Conservation (phyloP, 495 filamentous ascomycete species). For the Penicillium atrosanguineum region DNA sequence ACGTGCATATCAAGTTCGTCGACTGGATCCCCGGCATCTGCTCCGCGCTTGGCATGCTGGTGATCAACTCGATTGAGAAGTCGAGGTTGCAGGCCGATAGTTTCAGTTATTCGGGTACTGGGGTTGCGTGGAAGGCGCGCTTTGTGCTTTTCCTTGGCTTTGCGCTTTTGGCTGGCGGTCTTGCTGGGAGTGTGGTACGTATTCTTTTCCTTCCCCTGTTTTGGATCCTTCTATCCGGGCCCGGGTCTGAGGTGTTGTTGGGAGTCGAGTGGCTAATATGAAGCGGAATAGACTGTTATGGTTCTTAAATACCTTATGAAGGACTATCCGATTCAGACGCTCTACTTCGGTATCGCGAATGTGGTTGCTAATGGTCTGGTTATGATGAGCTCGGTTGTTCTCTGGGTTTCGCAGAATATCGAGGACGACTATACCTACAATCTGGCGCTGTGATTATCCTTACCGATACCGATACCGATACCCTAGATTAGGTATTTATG, state of each 20-base stretch:
- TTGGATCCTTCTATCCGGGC: too few species aligned
- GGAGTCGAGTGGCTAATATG: conserved; percentile 4
- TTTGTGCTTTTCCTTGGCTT: conserved; percentile 96
- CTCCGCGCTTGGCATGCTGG: conserved; percentile 89
- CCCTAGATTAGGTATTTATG: conserved; percentile 2
- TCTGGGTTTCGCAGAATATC: conserved; percentile 98
- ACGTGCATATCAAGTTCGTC: conserved; percentile 89
- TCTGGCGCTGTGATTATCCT: conserved; percentile 63
- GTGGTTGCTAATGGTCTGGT: conserved; percentile 82
- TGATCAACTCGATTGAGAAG: conserved; percentile 99
- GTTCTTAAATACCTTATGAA: conserved; percentile 89
- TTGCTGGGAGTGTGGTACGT: conserved; percentile 80
- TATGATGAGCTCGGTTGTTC: conserved; percentile 83
- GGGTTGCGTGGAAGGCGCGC: conserved; percentile 94
- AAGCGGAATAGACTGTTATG: conserved; percentile 69
- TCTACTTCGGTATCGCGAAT: conserved; percentile 93
- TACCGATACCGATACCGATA: too few species aligned
- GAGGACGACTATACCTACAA: conserved; percentile 99
- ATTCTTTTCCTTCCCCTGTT: conserved; percentile 13
- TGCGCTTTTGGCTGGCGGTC: conserved; percentile 87
- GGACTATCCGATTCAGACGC: conserved; percentile 72
- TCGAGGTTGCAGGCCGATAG: conserved; percentile 77
- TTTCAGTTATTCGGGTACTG: conserved; percentile 80
- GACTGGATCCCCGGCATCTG: conserved; percentile 99
- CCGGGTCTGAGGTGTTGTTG: not conserved